These are phyloP conservation scores for Asterionellopsis glacialis DNA, from an alignment of 108 stramenopile species.

Conservation along the genomic window DNA sequence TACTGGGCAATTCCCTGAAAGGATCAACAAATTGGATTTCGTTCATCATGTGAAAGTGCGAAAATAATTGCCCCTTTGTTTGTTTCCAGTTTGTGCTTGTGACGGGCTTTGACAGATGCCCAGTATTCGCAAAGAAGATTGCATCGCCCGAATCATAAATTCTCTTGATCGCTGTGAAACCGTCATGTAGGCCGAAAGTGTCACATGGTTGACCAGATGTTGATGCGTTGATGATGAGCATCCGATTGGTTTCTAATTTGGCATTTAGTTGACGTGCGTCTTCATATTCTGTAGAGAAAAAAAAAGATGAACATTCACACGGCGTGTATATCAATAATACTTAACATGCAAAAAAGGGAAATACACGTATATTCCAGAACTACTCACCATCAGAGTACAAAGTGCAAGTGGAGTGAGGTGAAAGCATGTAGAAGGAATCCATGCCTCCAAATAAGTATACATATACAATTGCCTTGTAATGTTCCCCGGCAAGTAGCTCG, in stretches of 20 bases:
- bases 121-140: slow-evolving; percentile 43
- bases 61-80: slow-evolving; percentile 17
- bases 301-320: background rate
- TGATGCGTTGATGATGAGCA: background rate
- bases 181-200: slow-evolving; percentile 35
- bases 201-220: slow-evolving; percentile 33
- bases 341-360: no score
- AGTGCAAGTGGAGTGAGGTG: background rate
- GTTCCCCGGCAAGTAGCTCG: background rate
- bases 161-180: slow-evolving; percentile 8
- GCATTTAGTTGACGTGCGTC: background rate
- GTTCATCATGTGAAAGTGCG: slow-evolving; percentile 23
- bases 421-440: slow-evolving; percentile 1
- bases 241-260: background rate
- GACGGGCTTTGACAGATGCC: slow-evolving; percentile 21
- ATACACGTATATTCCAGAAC: no score
- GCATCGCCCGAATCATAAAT: slow-evolving; percentile 35
- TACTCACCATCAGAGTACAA: no score
- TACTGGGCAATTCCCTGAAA: slow-evolving; percentile 9
- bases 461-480: slow-evolving; percentile 6
- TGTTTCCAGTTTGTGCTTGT: slow-evolving; percentile 10
- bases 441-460: background rate
- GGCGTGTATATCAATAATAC: no score
- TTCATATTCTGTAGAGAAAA: slow-evolving; percentile 1
- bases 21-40: slow-evolving; percentile 23